phyloP scores from a whole-genome alignment of 495 filamentous ascomycete genomes.

The Baudoinia panamericana region DNA sequence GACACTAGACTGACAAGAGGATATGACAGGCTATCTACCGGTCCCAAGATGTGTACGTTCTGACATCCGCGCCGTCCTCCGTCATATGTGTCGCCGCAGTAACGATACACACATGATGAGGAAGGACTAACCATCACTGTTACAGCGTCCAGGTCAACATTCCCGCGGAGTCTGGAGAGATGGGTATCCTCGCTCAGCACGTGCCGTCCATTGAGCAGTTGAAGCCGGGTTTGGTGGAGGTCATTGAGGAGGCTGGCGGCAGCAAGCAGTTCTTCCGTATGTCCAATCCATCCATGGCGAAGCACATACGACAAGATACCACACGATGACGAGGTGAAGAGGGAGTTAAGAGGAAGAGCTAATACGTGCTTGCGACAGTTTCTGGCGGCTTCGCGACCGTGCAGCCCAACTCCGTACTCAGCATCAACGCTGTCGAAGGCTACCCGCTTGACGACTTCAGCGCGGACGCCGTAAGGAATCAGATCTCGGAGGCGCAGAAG shows the following conservation, averaged over 20 bases:
- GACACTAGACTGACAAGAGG: too few species aligned
- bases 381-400: slow-evolving; percentile 95
- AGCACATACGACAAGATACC: not conserved
- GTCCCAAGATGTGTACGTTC: slow-evolving; percentile 59
- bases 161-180: slow-evolving; percentile 92
- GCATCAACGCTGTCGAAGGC: slow-evolving; percentile 95
- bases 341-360: not conserved
- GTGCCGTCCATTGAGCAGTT: slow-evolving; percentile 98
- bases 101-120: too few species aligned
- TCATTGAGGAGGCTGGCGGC: slow-evolving; percentile 82
- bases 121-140: too few species aligned
- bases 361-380: slow-evolving; percentile 39
- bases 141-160: slow-evolving; percentile 93
- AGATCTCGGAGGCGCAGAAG: slow-evolving; percentile 90
- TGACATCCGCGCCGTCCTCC: not conserved
- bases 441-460: slow-evolving; percentile 93
- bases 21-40: slow-evolving; percentile 59
- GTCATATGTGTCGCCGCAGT: too few species aligned
- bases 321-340: not conserved
- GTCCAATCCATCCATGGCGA: slow-evolving; percentile 27
- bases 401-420: slow-evolving; percentile 85
- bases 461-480: slow-evolving; percentile 61
- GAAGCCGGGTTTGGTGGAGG: slow-evolving; percentile 86
- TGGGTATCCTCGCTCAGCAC: slow-evolving; percentile 98
- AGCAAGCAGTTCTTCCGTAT: slow-evolving; percentile 98